A percentile compares a stretch with the other conserved stretches of the same genome.
These are phyloP conservation scores for Xylaria castorea DNA, from an alignment of 495 filamentous ascomycete genomes.

Conservation along the genomic window DNA sequence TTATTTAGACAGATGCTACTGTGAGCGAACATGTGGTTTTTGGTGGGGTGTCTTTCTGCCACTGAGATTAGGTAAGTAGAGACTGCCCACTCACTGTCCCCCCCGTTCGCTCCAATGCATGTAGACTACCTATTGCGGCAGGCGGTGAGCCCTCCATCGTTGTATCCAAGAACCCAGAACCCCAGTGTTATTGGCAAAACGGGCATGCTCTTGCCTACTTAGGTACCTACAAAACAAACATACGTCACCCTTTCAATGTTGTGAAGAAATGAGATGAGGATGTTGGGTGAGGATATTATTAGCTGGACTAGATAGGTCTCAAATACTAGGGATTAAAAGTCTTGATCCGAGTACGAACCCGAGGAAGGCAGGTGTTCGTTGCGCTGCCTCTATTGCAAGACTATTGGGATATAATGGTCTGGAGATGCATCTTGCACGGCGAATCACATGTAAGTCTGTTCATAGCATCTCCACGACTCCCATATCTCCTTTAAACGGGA, in stretches of 20 bases:
- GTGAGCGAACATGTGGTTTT: neutral
- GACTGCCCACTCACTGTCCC: neutral
- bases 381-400: neutral
- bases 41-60: conserved; percentile 19
- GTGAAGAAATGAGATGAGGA: too few species aligned
- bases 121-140: neutral
- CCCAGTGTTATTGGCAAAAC: neutral
- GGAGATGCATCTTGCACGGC: neutral
- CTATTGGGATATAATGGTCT: neutral
- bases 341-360: neutral
- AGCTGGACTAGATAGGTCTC: too few species aligned
- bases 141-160: neutral
- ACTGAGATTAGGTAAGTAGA: neutral
- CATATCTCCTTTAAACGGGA: neutral
- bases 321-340: neutral
- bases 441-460: neutral
- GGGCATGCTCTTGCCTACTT: neutral
- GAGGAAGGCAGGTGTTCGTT: neutral
- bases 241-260: neutral
- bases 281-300: too few species aligned
- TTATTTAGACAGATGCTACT: neutral
- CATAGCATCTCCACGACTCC: neutral
- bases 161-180: neutral
- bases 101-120: neutral
- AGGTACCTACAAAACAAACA: too few species aligned